A percentile compares a stretch with the other conserved stretches of the same genome.
Conservation (phyloP, 83 land plant species). For the Diphasiastrum complanatum region DNA sequence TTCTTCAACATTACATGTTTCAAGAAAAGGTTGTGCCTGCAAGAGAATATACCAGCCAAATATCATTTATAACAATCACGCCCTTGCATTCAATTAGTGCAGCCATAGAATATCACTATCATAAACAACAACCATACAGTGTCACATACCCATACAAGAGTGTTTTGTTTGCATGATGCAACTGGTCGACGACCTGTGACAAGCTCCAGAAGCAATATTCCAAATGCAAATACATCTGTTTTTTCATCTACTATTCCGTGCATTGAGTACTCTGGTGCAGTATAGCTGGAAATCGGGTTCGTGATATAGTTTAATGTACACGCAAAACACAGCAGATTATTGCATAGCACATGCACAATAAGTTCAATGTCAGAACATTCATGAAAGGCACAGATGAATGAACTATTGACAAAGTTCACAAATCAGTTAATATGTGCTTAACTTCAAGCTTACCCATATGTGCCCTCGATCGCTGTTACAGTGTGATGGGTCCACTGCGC, state of each 20-base stretch:
- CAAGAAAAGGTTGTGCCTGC: conserved; percentile 72
- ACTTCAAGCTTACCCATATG: conserved; percentile 1
- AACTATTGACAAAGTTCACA: background rate
- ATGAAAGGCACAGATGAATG: background rate
- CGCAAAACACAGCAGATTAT: background rate
- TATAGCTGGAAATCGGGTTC: conserved; percentile 6
- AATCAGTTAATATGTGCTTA: background rate
- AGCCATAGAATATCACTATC: too few species aligned
- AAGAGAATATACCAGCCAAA: too few species aligned
- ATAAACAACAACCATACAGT: too few species aligned
- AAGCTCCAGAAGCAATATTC: conserved; percentile 21
- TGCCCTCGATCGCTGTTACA: conserved; percentile 1
- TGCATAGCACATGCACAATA: background rate
- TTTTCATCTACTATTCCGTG: conserved; percentile 24
- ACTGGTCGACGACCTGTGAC: conserved; percentile 20
- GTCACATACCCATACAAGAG: conserved; percentile 15
- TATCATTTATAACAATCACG: too few species aligned
- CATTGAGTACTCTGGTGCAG: conserved; percentile 23
- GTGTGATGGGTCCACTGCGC: conserved; percentile 9
- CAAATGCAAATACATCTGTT: conserved; percentile 25
- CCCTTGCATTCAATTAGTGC: too few species aligned
- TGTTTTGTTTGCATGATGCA: conserved; percentile 5
- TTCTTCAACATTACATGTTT: conserved; percentile 35
- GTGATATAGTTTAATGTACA: background rate
- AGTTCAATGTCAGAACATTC: background rate